Evolutionary conservation across 768 basidiomycete species (phyloP), one percentile per base, ranked within the genome.

Genomic region (Leccinellum albellum): DNA sequence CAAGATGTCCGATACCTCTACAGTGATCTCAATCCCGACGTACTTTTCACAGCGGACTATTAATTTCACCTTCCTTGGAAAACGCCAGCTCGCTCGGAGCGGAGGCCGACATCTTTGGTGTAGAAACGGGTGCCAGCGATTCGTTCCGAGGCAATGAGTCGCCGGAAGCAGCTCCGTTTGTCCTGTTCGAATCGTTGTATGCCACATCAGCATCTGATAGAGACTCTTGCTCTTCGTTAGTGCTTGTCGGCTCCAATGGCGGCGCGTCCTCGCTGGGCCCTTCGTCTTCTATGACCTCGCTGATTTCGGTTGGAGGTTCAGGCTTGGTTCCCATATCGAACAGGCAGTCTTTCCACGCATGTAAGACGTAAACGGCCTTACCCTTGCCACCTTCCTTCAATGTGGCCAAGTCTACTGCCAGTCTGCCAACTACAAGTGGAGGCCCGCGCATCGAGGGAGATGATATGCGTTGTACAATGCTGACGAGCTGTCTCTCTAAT

Each of bases 291-390:
- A 64, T 55, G 35, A 75, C 48, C n/a, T 73, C 62, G n/a, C n/a
- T n/a, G 9, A 70, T 66, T 40, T 72, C 64, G 15, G 76, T 78
- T 0, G 89, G 87, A 4, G 79, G 76, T 42, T 88, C 83, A 2
- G 61, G 57, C 65, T 84, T 89, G n/a, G 73, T 73, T 26, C 90
- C 91, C 75, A 88, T 78, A 10, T 84, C 79, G 83, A 88, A 93
- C 12, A 92, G 68, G 63, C 78, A 73, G 63, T 93, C 91, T 64
- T 86, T 88, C 84, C 87, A 91, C 3, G 85, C 82, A 63, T 93
- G 91, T 20, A 87, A 60, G 4, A 91, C 73, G 35, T 77, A 75
- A 9, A 91, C 88, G 0, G 89, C 91, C 67, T 93, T 93, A 1
- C 91, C 91, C 64, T 89, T 91, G 52, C 75, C 77, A 21, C 72